These are phyloP conservation scores for Talaromyces sp. DNA, from an alignment of 2,329 filamentous ascomycete genomes.

Conservation along the genomic window DNA sequence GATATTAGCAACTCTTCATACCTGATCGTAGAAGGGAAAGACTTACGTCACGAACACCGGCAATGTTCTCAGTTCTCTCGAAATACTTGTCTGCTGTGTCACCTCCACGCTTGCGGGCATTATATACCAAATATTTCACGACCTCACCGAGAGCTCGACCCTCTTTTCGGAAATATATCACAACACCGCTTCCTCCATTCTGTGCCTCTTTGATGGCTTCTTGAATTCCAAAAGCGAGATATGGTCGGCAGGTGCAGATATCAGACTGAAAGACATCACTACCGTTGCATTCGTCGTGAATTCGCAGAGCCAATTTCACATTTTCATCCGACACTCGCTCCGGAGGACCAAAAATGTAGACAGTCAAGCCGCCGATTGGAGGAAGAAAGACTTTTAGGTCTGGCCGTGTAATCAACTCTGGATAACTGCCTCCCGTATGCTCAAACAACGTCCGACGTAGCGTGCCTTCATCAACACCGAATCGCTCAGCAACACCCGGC, in stretches of 20 bases:
- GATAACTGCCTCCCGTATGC: constrained; percentile 92
- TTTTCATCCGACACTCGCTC: constrained; percentile 89
- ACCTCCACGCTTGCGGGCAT: constrained; percentile 47
- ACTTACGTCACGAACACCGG: constrained; percentile 73
- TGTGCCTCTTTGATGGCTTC: constrained; percentile 97
- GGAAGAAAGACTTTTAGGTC: constrained; percentile 96
- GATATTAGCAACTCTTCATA: neutral
- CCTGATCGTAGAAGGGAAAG: neutral
- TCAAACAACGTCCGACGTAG: constrained; percentile 87
- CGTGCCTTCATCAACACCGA: constrained; percentile 85
- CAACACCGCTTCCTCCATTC: constrained; percentile 86
- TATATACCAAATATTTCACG: constrained; percentile 76
- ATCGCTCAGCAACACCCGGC: constrained; percentile 84
- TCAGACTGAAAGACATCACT: constrained; percentile 97
- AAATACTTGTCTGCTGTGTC: constrained; percentile 64
- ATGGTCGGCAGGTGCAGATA: constrained; percentile 90
- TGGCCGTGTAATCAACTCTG: constrained; percentile 88
- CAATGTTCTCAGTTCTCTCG: constrained; percentile 95
- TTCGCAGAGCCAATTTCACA: constrained; percentile 74
- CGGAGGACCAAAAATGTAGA: constrained; percentile 95
- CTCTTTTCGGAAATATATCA: constrained; percentile 99
- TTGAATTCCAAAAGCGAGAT: constrained; percentile 94
- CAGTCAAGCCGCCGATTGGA: constrained; percentile 90
- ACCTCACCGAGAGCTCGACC: constrained; percentile 92
- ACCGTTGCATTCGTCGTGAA: constrained; percentile 90